These are phyloP conservation scores for Monilinia polystroma DNA, from an alignment of 2,329 filamentous ascomycete genomes.

Conservation along the genomic window DNA sequence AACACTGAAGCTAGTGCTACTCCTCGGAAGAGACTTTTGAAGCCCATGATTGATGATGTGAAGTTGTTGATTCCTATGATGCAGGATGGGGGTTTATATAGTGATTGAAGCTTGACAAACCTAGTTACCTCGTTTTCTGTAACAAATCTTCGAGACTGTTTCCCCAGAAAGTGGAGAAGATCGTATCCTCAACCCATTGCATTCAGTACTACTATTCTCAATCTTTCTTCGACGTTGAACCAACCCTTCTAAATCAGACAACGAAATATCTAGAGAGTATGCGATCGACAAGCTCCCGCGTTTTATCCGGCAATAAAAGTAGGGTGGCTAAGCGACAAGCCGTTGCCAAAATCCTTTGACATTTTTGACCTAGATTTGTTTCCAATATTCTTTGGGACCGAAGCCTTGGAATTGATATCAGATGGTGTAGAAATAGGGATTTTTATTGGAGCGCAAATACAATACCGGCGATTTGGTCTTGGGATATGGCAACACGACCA, in stretches of 20 bases:
- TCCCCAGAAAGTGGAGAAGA: neutral
- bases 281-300: neutral
- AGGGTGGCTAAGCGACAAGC: too few relatives aligned
- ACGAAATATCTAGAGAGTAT: neutral
- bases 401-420: too few relatives aligned
- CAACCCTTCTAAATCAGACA: neutral
- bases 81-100: neutral
- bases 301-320: too few relatives aligned
- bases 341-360: too few relatives aligned
- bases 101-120: neutral
- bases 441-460: neutral
- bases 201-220: neutral
- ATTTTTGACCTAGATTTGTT: too few relatives aligned
- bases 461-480: too few relatives aligned
- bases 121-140: neutral
- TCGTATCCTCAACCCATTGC: too few relatives aligned
- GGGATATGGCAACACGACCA: too few relatives aligned
- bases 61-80: neutral
- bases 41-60: neutral
- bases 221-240: neutral
- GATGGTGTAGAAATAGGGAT: too few relatives aligned
- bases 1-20: neutral
- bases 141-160: neutral
- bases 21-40: constrained; percentile 1
- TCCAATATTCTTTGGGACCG: too few relatives aligned